These are phyloP conservation scores for Aspergillus hortae DNA, from an alignment of 2,329 filamentous ascomycete species.

Conservation along the genomic window DNA sequence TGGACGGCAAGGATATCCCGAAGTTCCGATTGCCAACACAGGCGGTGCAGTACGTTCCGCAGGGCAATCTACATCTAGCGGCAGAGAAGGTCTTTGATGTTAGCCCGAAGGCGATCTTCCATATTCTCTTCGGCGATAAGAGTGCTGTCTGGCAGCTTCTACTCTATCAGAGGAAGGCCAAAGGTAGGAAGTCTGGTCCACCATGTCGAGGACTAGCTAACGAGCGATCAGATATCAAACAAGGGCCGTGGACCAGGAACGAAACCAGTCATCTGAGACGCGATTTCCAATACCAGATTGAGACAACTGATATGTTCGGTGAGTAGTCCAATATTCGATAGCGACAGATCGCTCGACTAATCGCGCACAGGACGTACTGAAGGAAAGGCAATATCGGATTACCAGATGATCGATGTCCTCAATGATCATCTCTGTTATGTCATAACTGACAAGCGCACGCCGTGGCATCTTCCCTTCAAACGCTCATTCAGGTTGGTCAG, in stretches of 20 bases:
- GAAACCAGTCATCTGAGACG: slow-evolving; percentile 70
- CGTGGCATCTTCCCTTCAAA: slow-evolving; percentile 83
- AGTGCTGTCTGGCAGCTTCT: slow-evolving; percentile 90
- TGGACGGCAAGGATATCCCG: slow-evolving; percentile 47
- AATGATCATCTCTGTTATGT: slow-evolving; percentile 73
- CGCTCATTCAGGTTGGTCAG: slow-evolving; percentile 76
- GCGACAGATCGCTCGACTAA: background rate
- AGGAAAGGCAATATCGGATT: slow-evolving; percentile 67
- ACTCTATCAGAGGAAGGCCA: slow-evolving; percentile 76
- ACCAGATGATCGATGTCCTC: slow-evolving; percentile 80
- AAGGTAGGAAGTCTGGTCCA: slow-evolving; percentile 39
- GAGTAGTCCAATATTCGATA: slow-evolving; percentile 25
- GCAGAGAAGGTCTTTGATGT: slow-evolving; percentile 83
- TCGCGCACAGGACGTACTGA: slow-evolving; percentile 43
- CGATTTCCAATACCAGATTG: slow-evolving; percentile 76
- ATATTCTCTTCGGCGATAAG: slow-evolving; percentile 94
- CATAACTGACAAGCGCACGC: slow-evolving; percentile 60
- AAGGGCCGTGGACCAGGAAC: slow-evolving; percentile 75
- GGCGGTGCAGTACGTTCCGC: slow-evolving; percentile 78
- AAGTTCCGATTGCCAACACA: slow-evolving; percentile 81
- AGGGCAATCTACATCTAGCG: slow-evolving; percentile 71
- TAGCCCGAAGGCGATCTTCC: slow-evolving; percentile 90
- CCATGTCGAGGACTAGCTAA: slow-evolving; percentile 11
- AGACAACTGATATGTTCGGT: slow-evolving; percentile 63
- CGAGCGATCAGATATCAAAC: slow-evolving; percentile 60